phyloP scores from a whole-genome alignment of 805 yeast species.

The Ogataea philodendri region DNA sequence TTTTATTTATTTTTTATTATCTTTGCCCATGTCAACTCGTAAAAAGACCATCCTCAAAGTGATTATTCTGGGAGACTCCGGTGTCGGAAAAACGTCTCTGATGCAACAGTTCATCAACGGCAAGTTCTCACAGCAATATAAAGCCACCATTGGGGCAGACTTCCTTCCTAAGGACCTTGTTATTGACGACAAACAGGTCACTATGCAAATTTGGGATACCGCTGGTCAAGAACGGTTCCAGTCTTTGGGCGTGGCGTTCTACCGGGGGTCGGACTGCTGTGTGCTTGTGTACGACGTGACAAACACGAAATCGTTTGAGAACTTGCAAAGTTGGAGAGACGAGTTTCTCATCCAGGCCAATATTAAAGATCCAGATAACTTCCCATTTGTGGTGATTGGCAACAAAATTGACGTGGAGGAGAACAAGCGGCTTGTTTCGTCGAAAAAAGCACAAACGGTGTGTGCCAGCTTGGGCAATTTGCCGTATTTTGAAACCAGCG shows the following conservation, averaged over 20 bases:
- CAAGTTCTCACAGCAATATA: conserved; percentile 92
- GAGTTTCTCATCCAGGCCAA: conserved; percentile 93
- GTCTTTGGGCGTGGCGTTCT: conserved; percentile 93
- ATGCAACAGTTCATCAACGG: conserved; percentile 97
- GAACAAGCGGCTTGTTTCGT: conserved; percentile 68
- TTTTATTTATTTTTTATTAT: conserved; percentile 2
- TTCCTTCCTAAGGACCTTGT: conserved; percentile 87
- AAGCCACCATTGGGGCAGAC: conserved; percentile 98
- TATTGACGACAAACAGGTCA: conserved; percentile 79
- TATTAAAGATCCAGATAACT: conserved; percentile 88
- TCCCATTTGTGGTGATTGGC: conserved; percentile 94
- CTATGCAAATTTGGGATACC: conserved; percentile 95
- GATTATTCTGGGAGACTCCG: conserved; percentile 93
- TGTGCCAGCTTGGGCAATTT: conserved; percentile 55
- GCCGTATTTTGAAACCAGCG: conserved; percentile 96
- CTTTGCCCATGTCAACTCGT: conserved; percentile 34
- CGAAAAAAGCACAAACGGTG: conserved; percentile 48
- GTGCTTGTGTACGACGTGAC: conserved; percentile 95
- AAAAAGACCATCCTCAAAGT: conserved; percentile 80
- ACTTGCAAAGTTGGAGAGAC: conserved; percentile 88
- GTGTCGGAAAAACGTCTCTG: conserved; percentile 94
- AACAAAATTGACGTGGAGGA: conserved; percentile 95
- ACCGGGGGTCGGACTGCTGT: conserved; percentile 98
- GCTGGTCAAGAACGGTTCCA: conserved; percentile 99
- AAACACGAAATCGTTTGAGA: conserved; percentile 88